These are phyloP conservation scores for Yamadazyma paraphyllophila DNA, from an alignment of 805 yeast species.

Conservation along the genomic window DNA sequence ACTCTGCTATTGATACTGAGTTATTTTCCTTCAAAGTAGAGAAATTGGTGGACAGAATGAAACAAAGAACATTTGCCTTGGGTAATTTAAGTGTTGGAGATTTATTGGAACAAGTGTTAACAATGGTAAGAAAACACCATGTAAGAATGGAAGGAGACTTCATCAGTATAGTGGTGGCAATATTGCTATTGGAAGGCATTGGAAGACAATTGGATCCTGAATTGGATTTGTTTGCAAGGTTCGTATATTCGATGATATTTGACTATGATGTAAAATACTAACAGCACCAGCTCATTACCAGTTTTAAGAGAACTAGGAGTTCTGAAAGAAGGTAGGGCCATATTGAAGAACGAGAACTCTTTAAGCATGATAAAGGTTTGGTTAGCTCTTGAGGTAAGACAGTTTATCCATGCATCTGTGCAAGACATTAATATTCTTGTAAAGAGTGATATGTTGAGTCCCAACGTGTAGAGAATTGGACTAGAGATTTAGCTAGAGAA, in stretches of 20 bases:
- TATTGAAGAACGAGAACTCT: slow-evolving; percentile 56
- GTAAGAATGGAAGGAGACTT: slow-evolving; percentile 98
- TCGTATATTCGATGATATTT: slow-evolving; percentile 53
- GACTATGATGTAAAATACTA: slow-evolving; percentile 36
- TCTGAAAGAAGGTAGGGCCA: slow-evolving; percentile 59
- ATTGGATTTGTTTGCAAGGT: slow-evolving; percentile 93
- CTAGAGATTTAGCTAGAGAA: too few species aligned
- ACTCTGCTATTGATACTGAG: slow-evolving; percentile 80
- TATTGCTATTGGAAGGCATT: slow-evolving; percentile 86
- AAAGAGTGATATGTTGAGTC: slow-evolving; percentile 46
- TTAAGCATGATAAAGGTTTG: slow-evolving; percentile 85
- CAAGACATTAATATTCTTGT: slow-evolving; percentile 56
- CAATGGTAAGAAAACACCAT: slow-evolving; percentile 91
- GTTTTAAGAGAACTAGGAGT: slow-evolving; percentile 78
- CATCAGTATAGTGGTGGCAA: slow-evolving; percentile 92
- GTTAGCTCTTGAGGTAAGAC: slow-evolving; percentile 86
- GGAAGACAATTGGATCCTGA: slow-evolving; percentile 94
- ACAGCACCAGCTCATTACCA: slow-evolving; percentile 64
- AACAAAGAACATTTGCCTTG: slow-evolving; percentile 83
- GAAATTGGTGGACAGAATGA: slow-evolving; percentile 74
- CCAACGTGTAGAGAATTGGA: slow-evolving; percentile 28
- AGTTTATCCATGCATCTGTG: slow-evolving; percentile 77
- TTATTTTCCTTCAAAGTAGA: slow-evolving; percentile 87
- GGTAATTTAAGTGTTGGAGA: slow-evolving; percentile 94
- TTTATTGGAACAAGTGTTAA: slow-evolving; percentile 76